Base-by-base conservation (phyloP, 2,329 filamentous ascomycete species). In the Venturia pyrina region DNA sequence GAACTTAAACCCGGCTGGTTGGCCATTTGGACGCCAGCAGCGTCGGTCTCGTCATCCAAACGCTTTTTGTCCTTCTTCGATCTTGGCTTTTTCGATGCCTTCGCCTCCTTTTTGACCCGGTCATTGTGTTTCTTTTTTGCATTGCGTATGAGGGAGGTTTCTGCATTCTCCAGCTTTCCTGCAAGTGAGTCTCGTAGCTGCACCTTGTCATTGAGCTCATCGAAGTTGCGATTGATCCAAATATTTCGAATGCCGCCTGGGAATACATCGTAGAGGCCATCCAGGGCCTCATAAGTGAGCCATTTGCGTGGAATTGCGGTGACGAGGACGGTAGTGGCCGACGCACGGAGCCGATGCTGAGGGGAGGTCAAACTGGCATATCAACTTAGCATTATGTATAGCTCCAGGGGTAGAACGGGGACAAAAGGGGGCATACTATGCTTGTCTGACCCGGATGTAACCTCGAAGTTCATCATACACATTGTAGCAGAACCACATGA, bases 181-280 rank as follows among this genome's bases (percentile, higher is more conserved):
- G 93, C 91, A 17, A 96, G 79, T 10, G 83, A 78, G 68, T 92
- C 86, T 57, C 95, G 85, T 69, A 86, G 79, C 62, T 90, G 84
- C 59, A 98, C 89, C 74, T 98, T 98, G 68, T 93, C 89, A 60
- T 90, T 83, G 13, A 99, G 83, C 10, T 88, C 83, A 56, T 93
- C 90, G 70, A 91, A 88, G 73, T 99, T 90, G 68, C 93, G 86
- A 67, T 97, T 99, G 71, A 99, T 87, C 93, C 93, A 99, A 60
- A 99, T 90, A 70, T 98, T 98, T 67, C 91, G 86, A 72, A 99
- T 89, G 40, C 95, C 95, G 24, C 95, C 95, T 0, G 95, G 95
- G 71, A 97, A 98, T 1, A 98, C 93, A 74, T 99, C 95, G 72
- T 96, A 99, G 0, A 99, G 81, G 0, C 89, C 89, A 66, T 87